Evolutionary conservation across 768 basidiomycete species (phyloP).

Genomic region (Lactifluus subvellereus): DNA sequence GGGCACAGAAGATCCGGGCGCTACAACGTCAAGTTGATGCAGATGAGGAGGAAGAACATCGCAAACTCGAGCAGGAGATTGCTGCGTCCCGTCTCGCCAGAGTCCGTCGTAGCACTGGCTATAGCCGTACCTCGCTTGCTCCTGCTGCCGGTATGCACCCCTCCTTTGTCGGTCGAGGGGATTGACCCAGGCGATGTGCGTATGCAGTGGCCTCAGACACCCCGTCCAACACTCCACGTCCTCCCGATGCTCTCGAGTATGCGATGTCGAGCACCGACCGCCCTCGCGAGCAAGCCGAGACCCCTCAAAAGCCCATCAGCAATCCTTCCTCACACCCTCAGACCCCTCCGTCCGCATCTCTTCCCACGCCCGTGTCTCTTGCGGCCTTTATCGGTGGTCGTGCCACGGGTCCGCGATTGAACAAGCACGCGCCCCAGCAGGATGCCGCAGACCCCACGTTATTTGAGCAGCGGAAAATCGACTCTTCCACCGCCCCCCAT

Average conservation of each 20-base stretch:
- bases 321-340: neutral
- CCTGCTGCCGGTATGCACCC: conserved; percentile 24
- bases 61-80: conserved; percentile 55
- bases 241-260: neutral
- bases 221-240: neutral
- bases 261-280: neutral
- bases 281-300: conserved; percentile 4
- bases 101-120: conserved; percentile 38
- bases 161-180: neutral
- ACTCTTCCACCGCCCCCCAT: conserved; percentile 46
- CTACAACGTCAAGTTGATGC: conserved; percentile 77
- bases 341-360: conserved; percentile 6
- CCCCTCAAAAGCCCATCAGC: conserved; percentile 14
- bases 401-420: conserved; percentile 69
- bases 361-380: conserved; percentile 54
- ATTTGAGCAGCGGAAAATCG: conserved; percentile 55
- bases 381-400: conserved; percentile 79
- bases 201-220: neutral
- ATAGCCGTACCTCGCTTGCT: conserved; percentile 37
- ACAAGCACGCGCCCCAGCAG: conserved; percentile 63
- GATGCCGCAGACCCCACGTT: conserved; percentile 60
- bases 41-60: conserved; percentile 73
- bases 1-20: conserved; percentile 75
- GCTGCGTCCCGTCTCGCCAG: conserved; percentile 43
- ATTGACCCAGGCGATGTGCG: conserved; percentile 11